These are phyloP conservation scores for Phyllostachys edulis DNA, from an alignment of 176 grass and related monocot species.

Conservation along the genomic window DNA sequence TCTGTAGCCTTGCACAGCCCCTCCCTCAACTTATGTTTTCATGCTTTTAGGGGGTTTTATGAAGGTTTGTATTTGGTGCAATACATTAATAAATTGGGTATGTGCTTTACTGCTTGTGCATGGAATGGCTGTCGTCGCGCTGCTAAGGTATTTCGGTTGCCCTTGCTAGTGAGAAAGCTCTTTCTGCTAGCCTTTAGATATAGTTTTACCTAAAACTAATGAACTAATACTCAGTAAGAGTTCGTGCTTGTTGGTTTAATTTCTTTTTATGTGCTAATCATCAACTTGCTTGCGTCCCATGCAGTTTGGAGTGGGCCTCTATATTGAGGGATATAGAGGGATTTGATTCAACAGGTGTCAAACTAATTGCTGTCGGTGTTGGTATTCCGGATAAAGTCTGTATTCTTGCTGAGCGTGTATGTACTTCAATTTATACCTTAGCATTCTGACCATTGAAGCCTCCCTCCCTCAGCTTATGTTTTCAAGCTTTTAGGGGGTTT, in stretches of 20 bases:
- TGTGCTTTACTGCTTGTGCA: slow-evolving; percentile 22
- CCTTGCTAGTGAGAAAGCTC: slow-evolving; percentile 35
- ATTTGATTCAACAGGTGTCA: slow-evolving; percentile 74
- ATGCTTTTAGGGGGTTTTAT: no score
- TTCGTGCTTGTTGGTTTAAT: neutral
- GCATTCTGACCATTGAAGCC: no score
- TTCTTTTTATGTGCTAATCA: no score
- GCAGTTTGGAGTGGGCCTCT: slow-evolving; percentile 80
- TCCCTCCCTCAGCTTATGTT: no score
- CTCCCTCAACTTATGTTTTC: no score
- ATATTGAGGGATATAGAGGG: slow-evolving; percentile 50
- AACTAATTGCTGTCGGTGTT: slow-evolving; percentile 71
- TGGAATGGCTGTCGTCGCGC: slow-evolving; percentile 68
- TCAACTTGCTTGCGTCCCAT: neutral
- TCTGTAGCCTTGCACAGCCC: no score
- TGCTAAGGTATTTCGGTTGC: slow-evolving; percentile 88
- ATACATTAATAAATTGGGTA: neutral
- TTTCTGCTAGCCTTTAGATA: neutral
- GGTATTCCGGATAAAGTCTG: slow-evolving; percentile 67
- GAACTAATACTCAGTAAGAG: no score
- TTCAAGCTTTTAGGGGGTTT: no score
- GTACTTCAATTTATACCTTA: no score
- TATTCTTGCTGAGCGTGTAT: no score
- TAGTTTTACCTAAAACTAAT: no score
- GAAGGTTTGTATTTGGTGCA: no score